Base-by-base conservation (phyloP, 2,329 filamentous ascomycete species). In the Xylaria sp. region DNA sequence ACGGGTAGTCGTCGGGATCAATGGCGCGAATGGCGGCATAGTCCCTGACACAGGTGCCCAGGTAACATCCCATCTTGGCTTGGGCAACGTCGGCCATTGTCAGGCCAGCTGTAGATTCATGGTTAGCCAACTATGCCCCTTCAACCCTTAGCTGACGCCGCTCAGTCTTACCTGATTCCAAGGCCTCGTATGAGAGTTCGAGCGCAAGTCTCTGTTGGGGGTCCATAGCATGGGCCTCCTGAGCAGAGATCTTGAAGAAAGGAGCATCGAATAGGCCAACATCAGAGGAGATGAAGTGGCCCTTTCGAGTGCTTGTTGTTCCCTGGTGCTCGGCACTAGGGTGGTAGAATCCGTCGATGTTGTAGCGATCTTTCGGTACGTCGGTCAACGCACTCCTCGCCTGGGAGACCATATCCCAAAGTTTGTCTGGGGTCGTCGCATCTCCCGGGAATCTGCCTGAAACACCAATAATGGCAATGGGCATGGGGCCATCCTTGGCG, bases 1-100 rank as follows among this genome's bases (percentile, higher is more conserved):
- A 75, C 73, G 78, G 80, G 67, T 80, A 78, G 23, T 75, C 75
- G 20, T 82, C 78, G n/a, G 76, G 74, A 59, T 81, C 80, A 52
- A 73, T 74, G 20, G 73, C 69, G 37, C 72, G 70, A 34, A 76
- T 72, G 15, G 75, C 76, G 34, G 73, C 71, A 63, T 78, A 78
- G 46, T 77, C 77, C 39, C 72, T 74, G 15, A 74, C 73, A 23
- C 76, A 79, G 28, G 73, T 75, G n/a, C 77, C 79, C 41, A 80
- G 71, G 67, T 78, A 81, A 6, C 79, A 78, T 25, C 76, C 76
- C 56, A 77, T 77, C 28, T 69, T 70, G 25, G 73, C 70, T 44
- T 73, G 70, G 23, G 76, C 72, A 48, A 77, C 71, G 48, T 75
- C 73, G 64, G 75, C 67, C 44, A 75, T 75, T 61, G 71, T 74